These are phyloP conservation scores for Brasenia schreberi DNA, from an alignment of 164 flowering plant species.

Conservation along the genomic window DNA sequence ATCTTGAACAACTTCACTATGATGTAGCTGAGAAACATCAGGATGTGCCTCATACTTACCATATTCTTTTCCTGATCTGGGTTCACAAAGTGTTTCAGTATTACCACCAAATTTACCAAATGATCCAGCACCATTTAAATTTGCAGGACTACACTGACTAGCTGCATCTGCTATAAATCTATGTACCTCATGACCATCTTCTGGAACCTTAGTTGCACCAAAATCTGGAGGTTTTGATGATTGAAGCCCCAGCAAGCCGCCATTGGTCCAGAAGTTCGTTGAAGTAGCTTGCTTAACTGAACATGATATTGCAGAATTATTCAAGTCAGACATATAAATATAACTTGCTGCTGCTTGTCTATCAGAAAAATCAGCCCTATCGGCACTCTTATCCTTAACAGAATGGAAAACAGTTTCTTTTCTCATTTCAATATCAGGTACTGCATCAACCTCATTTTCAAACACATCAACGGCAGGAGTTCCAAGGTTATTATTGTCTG, in stretches of 20 bases:
- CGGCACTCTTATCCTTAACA: neutral
- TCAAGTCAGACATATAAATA: neutral
- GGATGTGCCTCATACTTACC: neutral
- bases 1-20: neutral
- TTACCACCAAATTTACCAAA: neutral
- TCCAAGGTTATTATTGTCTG: neutral
- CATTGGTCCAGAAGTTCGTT: conserved; percentile 76
- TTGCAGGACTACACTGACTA: neutral
- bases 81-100: neutral
- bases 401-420: neutral
- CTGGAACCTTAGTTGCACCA: neutral
- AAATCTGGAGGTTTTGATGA: conserved; percentile 88
- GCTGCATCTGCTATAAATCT: neutral
- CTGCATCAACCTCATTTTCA: neutral
- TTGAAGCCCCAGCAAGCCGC: conserved; percentile 74
- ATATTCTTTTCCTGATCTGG: neutral
- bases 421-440: neutral
- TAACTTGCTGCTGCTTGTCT: neutral
- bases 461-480: conserved; percentile 15
- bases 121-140: neutral
- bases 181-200: neutral
- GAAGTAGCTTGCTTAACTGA: neutral
- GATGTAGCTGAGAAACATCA: neutral
- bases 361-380: neutral
- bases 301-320: neutral